Conservation (phyloP, 768 basidiomycete genomes). For the Mycena metata region DNA sequence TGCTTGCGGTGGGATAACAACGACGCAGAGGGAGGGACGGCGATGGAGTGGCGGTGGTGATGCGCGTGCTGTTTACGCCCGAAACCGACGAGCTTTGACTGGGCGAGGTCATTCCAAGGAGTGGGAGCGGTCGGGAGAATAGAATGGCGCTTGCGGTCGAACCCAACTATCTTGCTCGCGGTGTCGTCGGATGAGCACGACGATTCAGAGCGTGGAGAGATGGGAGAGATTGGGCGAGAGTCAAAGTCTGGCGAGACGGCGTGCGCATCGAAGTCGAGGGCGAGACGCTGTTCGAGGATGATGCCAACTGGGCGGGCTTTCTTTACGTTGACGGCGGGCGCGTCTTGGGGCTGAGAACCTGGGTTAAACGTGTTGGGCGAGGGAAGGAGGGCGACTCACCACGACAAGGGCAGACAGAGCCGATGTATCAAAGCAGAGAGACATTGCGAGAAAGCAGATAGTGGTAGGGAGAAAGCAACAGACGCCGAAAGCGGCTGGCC, state of each 20-base stretch:
- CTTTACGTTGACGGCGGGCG: conserved; percentile 6
- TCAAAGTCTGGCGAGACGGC: conserved; percentile 35
- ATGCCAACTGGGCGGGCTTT: conserved; percentile 21
- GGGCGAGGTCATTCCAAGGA: conserved; percentile 10
- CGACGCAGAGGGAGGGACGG: neutral
- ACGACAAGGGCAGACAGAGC: conserved; percentile 7
- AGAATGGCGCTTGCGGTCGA: conserved; percentile 23
- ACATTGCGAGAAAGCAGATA: conserved; percentile 22
- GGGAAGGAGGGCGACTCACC: neutral
- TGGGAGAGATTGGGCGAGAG: conserved; percentile 27
- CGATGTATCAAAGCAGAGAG: neutral
- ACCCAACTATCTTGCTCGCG: conserved; percentile 5
- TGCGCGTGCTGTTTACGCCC: conserved; percentile 36
- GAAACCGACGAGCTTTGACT: conserved; percentile 34
- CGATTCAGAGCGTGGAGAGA: conserved; percentile 23
- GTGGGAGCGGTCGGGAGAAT: conserved; percentile 8
- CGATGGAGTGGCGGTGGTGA: conserved; percentile 26
- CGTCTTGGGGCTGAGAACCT: conserved; percentile 4
- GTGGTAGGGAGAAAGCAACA: conserved; percentile 28
- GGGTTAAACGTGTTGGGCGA: neutral
- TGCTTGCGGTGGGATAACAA: conserved; percentile 7
- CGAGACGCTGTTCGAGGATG: conserved; percentile 7
- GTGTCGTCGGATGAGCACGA: conserved; percentile 24
- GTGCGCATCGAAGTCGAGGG: conserved; percentile 9
- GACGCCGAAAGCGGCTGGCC: neutral